Evolutionary conservation across 768 basidiomycete genomes (phyloP).

Genomic region (Suillus tomentosus): DNA sequence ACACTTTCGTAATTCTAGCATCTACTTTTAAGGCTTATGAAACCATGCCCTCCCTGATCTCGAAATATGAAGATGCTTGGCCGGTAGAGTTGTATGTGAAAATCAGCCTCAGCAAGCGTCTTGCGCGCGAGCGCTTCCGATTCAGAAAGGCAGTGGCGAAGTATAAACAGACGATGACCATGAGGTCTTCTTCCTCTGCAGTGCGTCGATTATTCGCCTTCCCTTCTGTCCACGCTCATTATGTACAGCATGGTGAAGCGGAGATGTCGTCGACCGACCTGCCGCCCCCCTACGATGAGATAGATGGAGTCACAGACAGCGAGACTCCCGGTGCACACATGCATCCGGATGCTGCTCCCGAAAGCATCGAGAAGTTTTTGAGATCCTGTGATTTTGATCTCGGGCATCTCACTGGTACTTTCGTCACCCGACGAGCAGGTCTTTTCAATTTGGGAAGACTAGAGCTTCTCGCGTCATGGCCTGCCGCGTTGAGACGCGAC

Average conservation of each 20-base stretch:
- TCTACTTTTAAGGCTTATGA: background rate
- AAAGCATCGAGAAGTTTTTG: background rate
- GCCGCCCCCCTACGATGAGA: background rate
- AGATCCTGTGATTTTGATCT: conserved; percentile 5
- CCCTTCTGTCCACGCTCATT: background rate
- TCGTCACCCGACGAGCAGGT: conserved; percentile 2
- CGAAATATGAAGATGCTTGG: conserved; percentile 3
- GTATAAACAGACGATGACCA: background rate
- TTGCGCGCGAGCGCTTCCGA: background rate
- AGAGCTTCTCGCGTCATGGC: conserved; percentile 1
- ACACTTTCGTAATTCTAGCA: background rate
- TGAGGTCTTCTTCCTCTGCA: background rate
- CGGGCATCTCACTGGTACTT: conserved; percentile 1
- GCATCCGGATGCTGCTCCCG: conserved; percentile 5
- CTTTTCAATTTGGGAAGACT: conserved; percentile 5
- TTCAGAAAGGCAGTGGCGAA: background rate
- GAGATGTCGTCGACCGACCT: background rate
- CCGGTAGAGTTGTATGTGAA: background rate
- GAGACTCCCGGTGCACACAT: background rate
- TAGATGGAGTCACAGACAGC: background rate
- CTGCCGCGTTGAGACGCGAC: conserved; percentile 3
- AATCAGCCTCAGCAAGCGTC: background rate
- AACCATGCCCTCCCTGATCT: background rate
- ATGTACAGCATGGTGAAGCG: background rate
- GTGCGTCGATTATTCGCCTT: background rate